Evolutionary conservation across 441 rosid species (phyloP), one percentile per base, ranked within the genome.

Genomic region (Isatis lusitanica): DNA sequence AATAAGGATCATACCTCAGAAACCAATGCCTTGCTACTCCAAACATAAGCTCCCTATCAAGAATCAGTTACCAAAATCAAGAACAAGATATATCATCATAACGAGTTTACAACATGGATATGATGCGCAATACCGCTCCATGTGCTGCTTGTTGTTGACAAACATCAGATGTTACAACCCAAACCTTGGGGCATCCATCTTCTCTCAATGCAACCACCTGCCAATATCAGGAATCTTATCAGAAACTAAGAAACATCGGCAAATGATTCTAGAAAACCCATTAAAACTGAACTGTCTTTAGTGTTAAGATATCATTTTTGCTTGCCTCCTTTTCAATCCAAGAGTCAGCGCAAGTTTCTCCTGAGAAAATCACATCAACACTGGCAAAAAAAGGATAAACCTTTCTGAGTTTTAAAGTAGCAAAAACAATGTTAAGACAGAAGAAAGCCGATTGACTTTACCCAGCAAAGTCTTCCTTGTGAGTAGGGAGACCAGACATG

Each of bases 321-420:
- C 73, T 65, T 79, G 85, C 98, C 97, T 92, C 97, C 70, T 81
- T 94, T 79, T 92, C 98, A 69, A 94, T 94, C 98, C 97, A 94
- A 48, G 95, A 76, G 75, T 94, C 97, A 56, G 98, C 98, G 70
- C 91, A 84, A 21, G 92, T 77, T 76, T 94, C 94, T 62, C 87
- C 94, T 0, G 97, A 82, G 85, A 53, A 94, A 56, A 94, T 79
- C 50, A 94, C 56, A 73, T 92, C 98, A 57, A 94, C 80, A 13
- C 97, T 94, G 91, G 31, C 60, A 55, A 30, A 30, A 55, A 52
- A 70, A 79, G 57, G 31, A 67, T 71, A 73, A 57, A 43, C 33
- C 63, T 57, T 8, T 16, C 21, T 62, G 47, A 57, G 17, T 67
- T 63, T 24, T 6, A 5, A 38, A 64, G 73, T 51, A 47, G 38